phyloP scores from a whole-genome alignment of 1,284 basidiomycete genomes.

The Trichosporon coremiiforme region DNA sequence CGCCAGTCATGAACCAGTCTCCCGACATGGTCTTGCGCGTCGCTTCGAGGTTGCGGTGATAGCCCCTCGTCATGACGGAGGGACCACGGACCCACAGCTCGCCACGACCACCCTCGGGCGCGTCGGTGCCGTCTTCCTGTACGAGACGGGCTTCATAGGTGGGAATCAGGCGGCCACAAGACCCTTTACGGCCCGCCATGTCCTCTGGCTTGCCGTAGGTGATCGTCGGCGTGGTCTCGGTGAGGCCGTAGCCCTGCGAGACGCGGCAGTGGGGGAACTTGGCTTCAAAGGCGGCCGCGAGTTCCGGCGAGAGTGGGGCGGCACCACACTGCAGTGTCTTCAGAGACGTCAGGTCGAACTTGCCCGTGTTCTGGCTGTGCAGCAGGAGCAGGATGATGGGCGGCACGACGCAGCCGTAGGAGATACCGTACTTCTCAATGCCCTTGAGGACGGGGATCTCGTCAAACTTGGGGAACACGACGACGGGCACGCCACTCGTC shows the following conservation, averaged over 20 bases:
- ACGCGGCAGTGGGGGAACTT: slow-evolving; percentile 35
- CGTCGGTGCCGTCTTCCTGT: slow-evolving; percentile 44
- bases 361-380: slow-evolving; percentile 63
- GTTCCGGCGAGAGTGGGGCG: slow-evolving; percentile 68
- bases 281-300: slow-evolving; percentile 41
- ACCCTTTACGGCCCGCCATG: slow-evolving; percentile 60
- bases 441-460: slow-evolving; percentile 63
- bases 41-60: slow-evolving; percentile 66
- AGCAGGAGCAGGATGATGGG: slow-evolving; percentile 69
- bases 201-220: slow-evolving; percentile 49
- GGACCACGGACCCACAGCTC: slow-evolving; percentile 81
- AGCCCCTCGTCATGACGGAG: slow-evolving; percentile 71
- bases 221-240: slow-evolving; percentile 58
- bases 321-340: slow-evolving; percentile 72
- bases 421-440: slow-evolving; percentile 71
- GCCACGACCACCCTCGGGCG: slow-evolving; percentile 64
- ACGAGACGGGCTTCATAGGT: slow-evolving; percentile 78
- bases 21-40: slow-evolving; percentile 61
- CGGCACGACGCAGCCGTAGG: slow-evolving; percentile 71
- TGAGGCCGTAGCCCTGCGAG: slow-evolving; percentile 57
- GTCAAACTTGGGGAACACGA: slow-evolving; percentile 69
- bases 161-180: slow-evolving; percentile 72
- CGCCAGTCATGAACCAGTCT: slow-evolving; percentile 82
- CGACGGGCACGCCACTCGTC: slow-evolving; percentile 63
- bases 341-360: slow-evolving; percentile 70